A percentile compares a stretch with the other conserved stretches of the same genome.
Conservation (phyloP, 495 filamentous ascomycete genomes). For the Cairneyella variabilis region DNA sequence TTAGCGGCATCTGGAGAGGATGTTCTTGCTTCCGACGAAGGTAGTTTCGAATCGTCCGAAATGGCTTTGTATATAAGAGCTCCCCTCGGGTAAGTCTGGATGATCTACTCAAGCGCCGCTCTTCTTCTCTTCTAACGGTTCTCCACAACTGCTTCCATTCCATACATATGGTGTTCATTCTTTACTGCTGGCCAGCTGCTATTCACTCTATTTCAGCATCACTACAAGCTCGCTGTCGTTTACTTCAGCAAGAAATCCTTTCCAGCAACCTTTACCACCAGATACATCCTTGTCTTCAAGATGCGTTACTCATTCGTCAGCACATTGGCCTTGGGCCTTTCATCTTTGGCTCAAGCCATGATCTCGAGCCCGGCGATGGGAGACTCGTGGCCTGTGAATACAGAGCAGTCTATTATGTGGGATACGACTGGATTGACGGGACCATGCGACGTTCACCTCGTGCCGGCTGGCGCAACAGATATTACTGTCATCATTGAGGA, state of each 20-base stretch:
- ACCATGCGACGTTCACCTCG: not conserved
- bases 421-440: not conserved
- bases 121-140: constrained; percentile 4
- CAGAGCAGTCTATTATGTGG: not conserved
- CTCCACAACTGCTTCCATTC: not conserved
- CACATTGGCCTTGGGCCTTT: not conserved
- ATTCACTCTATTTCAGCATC: not conserved
- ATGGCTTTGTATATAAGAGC: not conserved
- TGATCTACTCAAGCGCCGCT: not conserved
- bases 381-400: not conserved
- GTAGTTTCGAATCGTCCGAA: constrained; percentile 6
- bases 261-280: not conserved
- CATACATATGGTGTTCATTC: constrained; percentile 10
- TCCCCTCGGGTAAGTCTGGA: not conserved
- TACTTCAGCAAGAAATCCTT: not conserved
- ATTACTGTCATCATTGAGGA: not conserved
- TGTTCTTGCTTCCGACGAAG: not conserved
- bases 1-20: constrained; percentile 2
- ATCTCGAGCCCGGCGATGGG: not conserved
- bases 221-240: constrained; percentile 2
- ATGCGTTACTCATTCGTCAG: constrained; percentile 3
- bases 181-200: constrained; percentile 16
- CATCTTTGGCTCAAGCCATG: not conserved
- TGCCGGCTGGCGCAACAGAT: not conserved
- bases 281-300: too few species aligned